phyloP scores from a whole-genome alignment of 192 early-diverging fungal genomes.

The Linnemannia hyalina region DNA sequence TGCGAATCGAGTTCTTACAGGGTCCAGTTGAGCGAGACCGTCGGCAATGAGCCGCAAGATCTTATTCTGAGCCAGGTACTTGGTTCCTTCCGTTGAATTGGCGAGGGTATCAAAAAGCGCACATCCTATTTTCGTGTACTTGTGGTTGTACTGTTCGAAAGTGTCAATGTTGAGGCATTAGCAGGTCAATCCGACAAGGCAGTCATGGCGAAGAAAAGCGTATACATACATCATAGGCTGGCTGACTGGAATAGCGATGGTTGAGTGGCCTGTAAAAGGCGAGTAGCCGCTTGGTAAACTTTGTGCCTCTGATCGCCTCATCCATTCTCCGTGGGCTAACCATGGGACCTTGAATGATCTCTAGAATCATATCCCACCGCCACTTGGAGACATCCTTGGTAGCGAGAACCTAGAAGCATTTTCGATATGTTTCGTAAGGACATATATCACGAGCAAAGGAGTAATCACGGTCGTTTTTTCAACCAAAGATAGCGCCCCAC shows the following conservation, averaged over 20 bases:
- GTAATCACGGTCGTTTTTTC: background rate
- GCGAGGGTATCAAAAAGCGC: slow-evolving; percentile 77
- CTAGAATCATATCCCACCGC: slow-evolving; percentile 82
- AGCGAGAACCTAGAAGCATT: slow-evolving; percentile 66
- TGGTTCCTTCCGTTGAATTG: slow-evolving; percentile 72
- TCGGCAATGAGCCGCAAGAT: slow-evolving; percentile 80
- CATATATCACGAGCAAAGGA: background rate
- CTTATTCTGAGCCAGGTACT: slow-evolving; percentile 77
- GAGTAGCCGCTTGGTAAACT: slow-evolving; percentile 78
- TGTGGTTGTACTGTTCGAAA: slow-evolving; percentile 19
- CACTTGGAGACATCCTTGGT: slow-evolving; percentile 84
- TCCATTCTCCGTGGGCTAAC: slow-evolving; percentile 80
- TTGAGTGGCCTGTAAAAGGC: slow-evolving; percentile 81
- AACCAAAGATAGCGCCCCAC: background rate
- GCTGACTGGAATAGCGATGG: slow-evolving; percentile 78
- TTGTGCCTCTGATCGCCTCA: slow-evolving; percentile 77
- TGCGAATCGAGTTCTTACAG: slow-evolving; percentile 56
- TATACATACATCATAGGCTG: slow-evolving; percentile 61
- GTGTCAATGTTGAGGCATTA: background rate
- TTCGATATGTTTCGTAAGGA: background rate
- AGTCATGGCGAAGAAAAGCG: too few species aligned
- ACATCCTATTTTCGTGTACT: slow-evolving; percentile 75
- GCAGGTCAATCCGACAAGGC: background rate
- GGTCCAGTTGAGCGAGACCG: slow-evolving; percentile 81
- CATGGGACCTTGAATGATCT: slow-evolving; percentile 84